Percentiles rank a stretch among this genome's conserved stretches.
Evolutionary conservation across 2,329 filamentous ascomycete species (phyloP).

Genomic region (Purpureocillium takamizusanense): DNA sequence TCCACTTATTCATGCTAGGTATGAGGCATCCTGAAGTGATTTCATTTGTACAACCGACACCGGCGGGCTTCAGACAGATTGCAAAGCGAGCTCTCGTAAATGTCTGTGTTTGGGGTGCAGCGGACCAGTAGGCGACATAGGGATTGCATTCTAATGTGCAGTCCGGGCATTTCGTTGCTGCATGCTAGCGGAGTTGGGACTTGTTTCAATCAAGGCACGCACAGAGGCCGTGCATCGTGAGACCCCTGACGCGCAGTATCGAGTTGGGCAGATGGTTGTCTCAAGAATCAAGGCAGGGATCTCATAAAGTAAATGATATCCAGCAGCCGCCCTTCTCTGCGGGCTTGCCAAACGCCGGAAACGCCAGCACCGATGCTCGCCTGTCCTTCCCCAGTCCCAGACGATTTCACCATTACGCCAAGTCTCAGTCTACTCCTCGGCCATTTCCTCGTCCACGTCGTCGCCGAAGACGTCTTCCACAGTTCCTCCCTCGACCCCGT

Average conservation of each 20-base stretch:
- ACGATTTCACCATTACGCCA: background rate
- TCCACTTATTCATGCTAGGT: slow-evolving; percentile 26
- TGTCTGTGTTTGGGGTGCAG: too few relatives aligned
- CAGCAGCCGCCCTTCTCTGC: background rate
- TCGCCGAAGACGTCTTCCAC: slow-evolving; percentile 47
- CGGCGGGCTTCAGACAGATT: too few relatives aligned
- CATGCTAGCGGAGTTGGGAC: too few relatives aligned
- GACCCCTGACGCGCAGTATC: too few relatives aligned
- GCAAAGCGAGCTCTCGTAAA: too few relatives aligned
- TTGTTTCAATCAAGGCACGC: too few relatives aligned
- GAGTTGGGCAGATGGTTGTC: too few relatives aligned
- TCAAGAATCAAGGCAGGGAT: too few relatives aligned
- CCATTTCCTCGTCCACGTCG: slow-evolving; percentile 49
- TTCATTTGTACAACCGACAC: slow-evolving; percentile 6
- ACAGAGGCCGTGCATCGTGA: too few relatives aligned
- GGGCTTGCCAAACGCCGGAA: slow-evolving; percentile 5
- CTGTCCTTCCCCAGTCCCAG: background rate
- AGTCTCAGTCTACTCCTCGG: slow-evolving; percentile 26
- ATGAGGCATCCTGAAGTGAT: slow-evolving; percentile 18
- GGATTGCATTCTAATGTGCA: too few relatives aligned
- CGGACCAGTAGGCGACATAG: too few relatives aligned
- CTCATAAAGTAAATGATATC: slow-evolving; percentile 1
- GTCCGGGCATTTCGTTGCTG: too few relatives aligned
- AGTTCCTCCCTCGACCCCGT: slow-evolving; percentile 39
- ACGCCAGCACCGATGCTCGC: slow-evolving; percentile 2